Evolutionary conservation across 164 flowering plant genomes (phyloP).

Genomic region (Saururus chinensis): DNA sequence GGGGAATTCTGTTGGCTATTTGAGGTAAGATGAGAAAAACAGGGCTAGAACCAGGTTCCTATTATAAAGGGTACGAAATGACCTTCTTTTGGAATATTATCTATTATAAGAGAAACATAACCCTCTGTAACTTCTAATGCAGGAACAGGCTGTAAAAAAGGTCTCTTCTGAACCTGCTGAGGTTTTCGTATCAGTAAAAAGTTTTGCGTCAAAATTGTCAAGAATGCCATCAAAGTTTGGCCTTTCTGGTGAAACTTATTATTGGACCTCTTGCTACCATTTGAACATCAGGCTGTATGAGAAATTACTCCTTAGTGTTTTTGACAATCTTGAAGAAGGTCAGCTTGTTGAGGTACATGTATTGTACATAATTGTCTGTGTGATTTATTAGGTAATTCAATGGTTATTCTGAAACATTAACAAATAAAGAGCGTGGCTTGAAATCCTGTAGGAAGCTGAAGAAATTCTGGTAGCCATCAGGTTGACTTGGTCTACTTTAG

Average conservation of each 20-base stretch:
- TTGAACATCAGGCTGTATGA: slow-evolving; percentile 64
- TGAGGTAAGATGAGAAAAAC: neutral
- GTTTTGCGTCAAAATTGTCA: slow-evolving; percentile 30
- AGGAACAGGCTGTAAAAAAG: slow-evolving; percentile 57
- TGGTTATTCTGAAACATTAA: neutral
- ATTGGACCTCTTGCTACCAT: slow-evolving; percentile 61
- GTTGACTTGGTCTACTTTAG: slow-evolving; percentile 65
- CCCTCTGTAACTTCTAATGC: neutral
- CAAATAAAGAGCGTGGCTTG: neutral
- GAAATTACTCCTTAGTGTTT: slow-evolving; percentile 50
- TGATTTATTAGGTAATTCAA: neutral
- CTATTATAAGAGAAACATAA: neutral
- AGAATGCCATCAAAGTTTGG: slow-evolving; percentile 38
- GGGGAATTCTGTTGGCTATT: neutral
- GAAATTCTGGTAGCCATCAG: slow-evolving; percentile 39
- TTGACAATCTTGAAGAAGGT: slow-evolving; percentile 72
- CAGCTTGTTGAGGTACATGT: slow-evolving; percentile 51
- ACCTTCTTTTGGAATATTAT: neutral
- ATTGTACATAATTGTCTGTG: neutral
- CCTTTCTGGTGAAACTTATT: slow-evolving; percentile 42
- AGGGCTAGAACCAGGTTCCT: neutral
- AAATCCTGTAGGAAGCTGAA: slow-evolving; percentile 18
- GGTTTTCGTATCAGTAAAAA: slow-evolving; percentile 34
- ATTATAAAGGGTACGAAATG: neutral
- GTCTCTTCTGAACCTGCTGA: slow-evolving; percentile 40